Conservation (phyloP, 345 rosid genomes). For the Sonneratia alba region DNA sequence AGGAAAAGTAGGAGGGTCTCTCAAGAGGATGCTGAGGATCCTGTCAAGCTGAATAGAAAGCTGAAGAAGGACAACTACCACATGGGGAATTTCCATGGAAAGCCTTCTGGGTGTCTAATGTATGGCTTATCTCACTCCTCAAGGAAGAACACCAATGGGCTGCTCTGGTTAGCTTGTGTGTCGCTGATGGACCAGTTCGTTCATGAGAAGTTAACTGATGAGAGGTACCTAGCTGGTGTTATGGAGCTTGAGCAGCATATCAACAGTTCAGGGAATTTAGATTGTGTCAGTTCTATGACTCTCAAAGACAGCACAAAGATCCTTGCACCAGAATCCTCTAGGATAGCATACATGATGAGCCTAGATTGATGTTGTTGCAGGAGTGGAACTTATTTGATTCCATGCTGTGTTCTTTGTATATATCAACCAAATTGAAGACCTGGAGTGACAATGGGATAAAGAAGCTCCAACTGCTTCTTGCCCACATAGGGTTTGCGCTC, state of each 20-base stretch:
- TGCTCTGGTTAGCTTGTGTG: constrained; percentile 94
- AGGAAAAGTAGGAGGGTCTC: constrained; percentile 63
- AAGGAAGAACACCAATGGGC: constrained; percentile 85
- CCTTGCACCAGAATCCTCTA: constrained; percentile 73
- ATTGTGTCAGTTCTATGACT: constrained; percentile 63
- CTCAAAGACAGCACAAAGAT: constrained; percentile 86
- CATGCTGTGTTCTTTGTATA: constrained; percentile 81
- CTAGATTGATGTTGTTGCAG: constrained; percentile 73
- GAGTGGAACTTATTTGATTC: constrained; percentile 97
- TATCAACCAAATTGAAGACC: constrained; percentile 77
- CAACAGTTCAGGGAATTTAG: constrained; percentile 69
- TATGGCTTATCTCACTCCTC: constrained; percentile 63
- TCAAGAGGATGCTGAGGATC: constrained; percentile 27
- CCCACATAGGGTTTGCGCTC: constrained; percentile 90
- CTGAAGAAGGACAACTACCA: constrained; percentile 60
- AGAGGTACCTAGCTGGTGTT: constrained; percentile 89
- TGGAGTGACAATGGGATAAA: constrained; percentile 96
- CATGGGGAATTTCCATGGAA: constrained; percentile 89
- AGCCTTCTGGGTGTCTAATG: constrained; percentile 83
- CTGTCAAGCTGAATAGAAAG: constrained; percentile 45
- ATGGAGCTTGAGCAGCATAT: constrained; percentile 98
- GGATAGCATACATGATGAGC: constrained; percentile 86
- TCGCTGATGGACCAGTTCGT: constrained; percentile 89
- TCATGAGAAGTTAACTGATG: constrained; percentile 86
- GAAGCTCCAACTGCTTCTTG: constrained; percentile 90